Evolutionary conservation across 768 basidiomycete species (phyloP), one percentile per base, ranked within the genome.

Genomic region (Cyathus striatus): DNA sequence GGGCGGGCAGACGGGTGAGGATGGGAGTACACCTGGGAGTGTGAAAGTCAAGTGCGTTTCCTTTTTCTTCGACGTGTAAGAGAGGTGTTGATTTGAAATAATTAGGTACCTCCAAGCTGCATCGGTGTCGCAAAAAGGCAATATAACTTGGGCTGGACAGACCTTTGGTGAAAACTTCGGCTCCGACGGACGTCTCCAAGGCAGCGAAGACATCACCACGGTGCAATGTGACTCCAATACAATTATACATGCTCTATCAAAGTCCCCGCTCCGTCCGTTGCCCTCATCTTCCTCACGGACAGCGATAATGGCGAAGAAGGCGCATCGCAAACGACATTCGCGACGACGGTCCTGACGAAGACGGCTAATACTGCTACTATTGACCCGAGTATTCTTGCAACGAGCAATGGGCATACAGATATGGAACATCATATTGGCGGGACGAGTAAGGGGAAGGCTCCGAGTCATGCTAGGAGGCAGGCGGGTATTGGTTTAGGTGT

Each of bases 61-160:
- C n/a, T n/a, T n/a, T n/a, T n/a, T n/a, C n/a, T n/a, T n/a, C n/a
- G n/a, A 25, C 30, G 13, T 23, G 14, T 14, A n/a, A 5, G 35
- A 7, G 18, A n/a, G 18, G 10, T n/a, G 3, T 37, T 3, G n/a
- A 10, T 17, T 18, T 43, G 20, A 6, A 13, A 32, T 22, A 18
- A 36, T 30, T 36, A 79, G 81, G 53, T 86, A 83, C 52, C 66
- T 86, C 21, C 45, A 53, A 0, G 82, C 86, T 0, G 53, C 65
- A 0, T 74, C 75, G 1, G 79, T 86, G 3, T 64, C 76, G 1
- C 73, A 78, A 44, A 81, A 77, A 54, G 69, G 64, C 41, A 80
- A 86, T 53, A 78, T 89, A 45, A 82, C 78, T 0, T 90, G 88
- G 86, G 88, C 83, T 3, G 79, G 79, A 4, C 89, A 86, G 76